Conservation (phyloP, 768 basidiomycete species). For the Mycena floridula region DNA sequence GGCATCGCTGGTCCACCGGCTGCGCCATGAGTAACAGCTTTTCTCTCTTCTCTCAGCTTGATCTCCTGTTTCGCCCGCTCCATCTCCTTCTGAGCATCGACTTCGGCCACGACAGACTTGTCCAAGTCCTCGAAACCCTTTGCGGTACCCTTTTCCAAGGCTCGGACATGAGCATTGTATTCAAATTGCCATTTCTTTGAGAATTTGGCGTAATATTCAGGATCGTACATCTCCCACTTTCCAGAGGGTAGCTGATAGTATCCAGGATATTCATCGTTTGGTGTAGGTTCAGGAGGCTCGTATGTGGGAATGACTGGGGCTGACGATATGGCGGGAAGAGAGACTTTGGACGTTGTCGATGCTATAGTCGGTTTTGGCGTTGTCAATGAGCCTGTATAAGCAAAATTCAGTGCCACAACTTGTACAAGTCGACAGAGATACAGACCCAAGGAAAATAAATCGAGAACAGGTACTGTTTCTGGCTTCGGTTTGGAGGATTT, state of each 20-base stretch:
- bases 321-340: constrained; percentile 41
- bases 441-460: constrained; percentile 69
- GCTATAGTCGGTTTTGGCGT: not conserved
- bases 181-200: constrained; percentile 69
- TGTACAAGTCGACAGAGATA: not conserved
- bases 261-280: constrained; percentile 75
- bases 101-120: constrained; percentile 43
- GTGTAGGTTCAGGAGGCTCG: constrained; percentile 67
- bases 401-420: not conserved
- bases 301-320: constrained; percentile 67
- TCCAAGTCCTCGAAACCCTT: constrained; percentile 71
- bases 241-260: constrained; percentile 85
- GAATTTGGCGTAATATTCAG: constrained; percentile 60
- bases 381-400: not conserved
- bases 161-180: constrained; percentile 65
- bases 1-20: constrained; percentile 54
- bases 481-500: constrained; percentile 6
- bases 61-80: constrained; percentile 70
- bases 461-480: constrained; percentile 31
- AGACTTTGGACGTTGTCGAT: constrained; percentile 15
- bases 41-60: constrained; percentile 69
- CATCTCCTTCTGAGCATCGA: constrained; percentile 72
- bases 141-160: constrained; percentile 59
- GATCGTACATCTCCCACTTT: constrained; percentile 69
- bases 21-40: constrained; percentile 63